Percentiles rank a stretch among this genome's conserved stretches.
These are phyloP conservation scores for Flaveria linearis DNA, from an alignment of 129 eudicot genomes.

Conservation along the genomic window DNA sequence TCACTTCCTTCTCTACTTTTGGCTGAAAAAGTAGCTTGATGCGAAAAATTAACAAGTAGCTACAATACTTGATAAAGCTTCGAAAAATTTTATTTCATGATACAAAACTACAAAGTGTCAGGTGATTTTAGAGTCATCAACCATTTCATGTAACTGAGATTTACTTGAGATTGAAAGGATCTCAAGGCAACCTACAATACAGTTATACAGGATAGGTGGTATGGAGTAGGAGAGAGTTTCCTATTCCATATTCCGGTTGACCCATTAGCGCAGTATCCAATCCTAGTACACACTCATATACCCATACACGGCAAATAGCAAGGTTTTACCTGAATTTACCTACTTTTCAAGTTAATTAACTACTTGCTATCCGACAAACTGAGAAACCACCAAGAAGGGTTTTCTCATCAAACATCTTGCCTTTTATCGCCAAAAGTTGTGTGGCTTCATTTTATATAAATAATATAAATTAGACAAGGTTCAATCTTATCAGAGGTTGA, in stretches of 20 bases:
- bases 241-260: too few species aligned
- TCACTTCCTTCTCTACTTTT: not conserved
- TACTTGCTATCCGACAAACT: not conserved
- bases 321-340: not conserved
- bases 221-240: not conserved
- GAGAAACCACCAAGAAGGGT: not conserved
- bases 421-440: not conserved
- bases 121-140: not conserved
- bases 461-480: not conserved
- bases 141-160: not conserved
- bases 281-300: too few species aligned
- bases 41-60: constrained; percentile 4
- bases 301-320: not conserved
- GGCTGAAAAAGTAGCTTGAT: not conserved
- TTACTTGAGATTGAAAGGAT: not conserved
- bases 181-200: not conserved
- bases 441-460: not conserved
- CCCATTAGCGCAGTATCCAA: too few species aligned
- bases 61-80: constrained; percentile 5
- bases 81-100: constrained; percentile 10
- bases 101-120: not conserved
- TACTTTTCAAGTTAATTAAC: not conserved
- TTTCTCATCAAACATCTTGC: not conserved
- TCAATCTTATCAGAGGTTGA: not conserved
- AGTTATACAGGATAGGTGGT: not conserved